Base-by-base conservation (phyloP, 2,329 filamentous ascomycete species). In the Penicillium sp. region DNA sequence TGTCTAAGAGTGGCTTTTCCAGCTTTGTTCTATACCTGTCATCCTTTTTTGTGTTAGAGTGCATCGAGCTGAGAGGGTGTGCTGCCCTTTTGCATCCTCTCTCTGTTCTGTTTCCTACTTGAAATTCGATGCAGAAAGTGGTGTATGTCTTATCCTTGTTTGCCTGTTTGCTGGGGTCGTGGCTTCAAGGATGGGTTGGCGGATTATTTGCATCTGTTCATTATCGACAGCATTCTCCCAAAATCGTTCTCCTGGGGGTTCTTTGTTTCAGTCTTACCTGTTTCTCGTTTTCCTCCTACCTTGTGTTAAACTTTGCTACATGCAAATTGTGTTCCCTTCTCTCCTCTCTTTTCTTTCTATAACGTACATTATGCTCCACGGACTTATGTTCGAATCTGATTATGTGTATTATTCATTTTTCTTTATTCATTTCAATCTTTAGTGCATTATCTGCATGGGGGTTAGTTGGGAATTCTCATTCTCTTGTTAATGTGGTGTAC, bases 1-100 rank as follows among this genome's bases (percentile, higher is more conserved):
- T 64, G 63, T 67, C 62, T 62, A 70, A 71, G 67, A 72, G 64
- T 66, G 66, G 64, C 63, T 67, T 68, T 57, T 69, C 59, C 62
- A 60, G 66, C 63, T 66, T 57, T 51, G 54, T 62, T 57, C 54
- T 49, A 50, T 59, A 54, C 61, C 55, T 63, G 57, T 62, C 61
- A 61, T 60, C 60, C 54, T 50, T 57, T 55, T 56, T 62, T 64
- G 61, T 62, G 63, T 60, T 66, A 68, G 66, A 65, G 59, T 62
- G 59, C 58, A 58, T 61, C 45, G 48, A 62, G 58, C 49, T 49
- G 50, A 47, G 41, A 60, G 42, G 52, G 59, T 46, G 42, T 60
- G 49, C 51, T 54, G 55, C 49, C 50, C 54, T 45, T 57, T 17
- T 25, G 51, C 19, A 40, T 45, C 59, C 33, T 29, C 42, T 54